Evolutionary conservation across 805 yeast species (phyloP).

Genomic region (Candida hungchunana): DNA sequence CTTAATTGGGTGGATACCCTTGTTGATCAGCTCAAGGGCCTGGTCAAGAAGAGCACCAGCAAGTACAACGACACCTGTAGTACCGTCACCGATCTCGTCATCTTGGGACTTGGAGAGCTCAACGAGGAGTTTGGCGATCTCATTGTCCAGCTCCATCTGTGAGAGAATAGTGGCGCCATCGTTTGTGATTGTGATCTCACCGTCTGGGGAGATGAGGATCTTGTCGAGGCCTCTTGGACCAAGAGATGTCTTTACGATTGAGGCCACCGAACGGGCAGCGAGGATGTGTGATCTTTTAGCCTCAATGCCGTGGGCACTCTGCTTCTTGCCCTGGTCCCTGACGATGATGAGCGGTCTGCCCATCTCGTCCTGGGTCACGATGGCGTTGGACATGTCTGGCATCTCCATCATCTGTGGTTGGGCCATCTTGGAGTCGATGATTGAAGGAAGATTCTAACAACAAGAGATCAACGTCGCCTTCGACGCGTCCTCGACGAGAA

Average conservation of each 20-base stretch:
- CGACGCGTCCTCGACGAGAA: no score
- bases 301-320: conserved; percentile 71
- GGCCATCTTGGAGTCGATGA: conserved; percentile 24
- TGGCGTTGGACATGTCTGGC: conserved; percentile 97
- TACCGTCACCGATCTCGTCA: conserved; percentile 98
- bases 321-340: conserved; percentile 68
- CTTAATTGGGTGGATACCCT: conserved; percentile 95
- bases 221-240: conserved; percentile 99
- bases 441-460: no score
- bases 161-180: conserved; percentile 97
- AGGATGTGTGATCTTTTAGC: conserved; percentile 83
- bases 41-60: conserved; percentile 94
- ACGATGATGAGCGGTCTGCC: conserved; percentile 98
- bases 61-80: conserved; percentile 96
- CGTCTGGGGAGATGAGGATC: conserved; percentile 91
- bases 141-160: conserved; percentile 94
- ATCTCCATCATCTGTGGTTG: conserved; percentile 36
- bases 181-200: conserved; percentile 96
- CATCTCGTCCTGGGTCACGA: conserved; percentile 98
- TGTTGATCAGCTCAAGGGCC: conserved; percentile 89
- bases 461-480: no score
- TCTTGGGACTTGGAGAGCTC: conserved; percentile 94
- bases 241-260: conserved; percentile 84
- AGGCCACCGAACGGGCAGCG: conserved; percentile 93
- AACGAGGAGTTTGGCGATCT: conserved; percentile 92